Base-by-base conservation (phyloP, 208 protist species). In the Zelonia costaricensis region DNA sequence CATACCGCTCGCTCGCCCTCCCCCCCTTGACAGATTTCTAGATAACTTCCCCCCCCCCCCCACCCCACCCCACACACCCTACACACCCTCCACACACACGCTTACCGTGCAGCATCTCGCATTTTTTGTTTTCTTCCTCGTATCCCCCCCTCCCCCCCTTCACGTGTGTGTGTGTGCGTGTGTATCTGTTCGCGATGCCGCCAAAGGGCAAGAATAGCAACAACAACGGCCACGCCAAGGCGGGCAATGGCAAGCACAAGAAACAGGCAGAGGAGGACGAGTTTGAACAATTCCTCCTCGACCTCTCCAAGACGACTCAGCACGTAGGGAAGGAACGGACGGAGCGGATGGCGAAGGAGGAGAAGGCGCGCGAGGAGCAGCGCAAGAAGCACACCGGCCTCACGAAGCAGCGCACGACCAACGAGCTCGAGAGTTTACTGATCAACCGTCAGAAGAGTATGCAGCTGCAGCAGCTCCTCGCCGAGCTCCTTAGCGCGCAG, bases 401-500 rank as follows among this genome's bases (percentile, higher is more conserved):
- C 20, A 27, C 62, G 27, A 58, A 78, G 27, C 84, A 88, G 61
- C 49, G 52, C 10, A 70, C 64, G 53, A 55, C 30, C 28, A 78
- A 73, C 27, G 82, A 84, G 30, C 33, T 80, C 1, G 83, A 90
- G 53, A 49, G 78, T 33, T 72, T 70, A 51, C 69, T 92, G 10
- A 56, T 81, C n/a, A 80, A 72, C 20, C 66, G 74, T 28, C 77
- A 85, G 52, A 76, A 84, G 56, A 69, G 81, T 52, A 62, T 80
- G 62, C 73, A 88, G 53, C 74, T 94, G 53, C 77, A 90, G 71
- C 67, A 88, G 57, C 69, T 94, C 3, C 66, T 94, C 1, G 74
- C 78, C 28, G 73, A 81, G 62, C 66, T 91, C n/a, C 62, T 90
- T 36, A 57, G 60, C 42, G 53, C 68, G 35, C 78, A 84, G 69